Conservation (phyloP, 441 rosid genomes). For the Sinapis alba region DNA sequence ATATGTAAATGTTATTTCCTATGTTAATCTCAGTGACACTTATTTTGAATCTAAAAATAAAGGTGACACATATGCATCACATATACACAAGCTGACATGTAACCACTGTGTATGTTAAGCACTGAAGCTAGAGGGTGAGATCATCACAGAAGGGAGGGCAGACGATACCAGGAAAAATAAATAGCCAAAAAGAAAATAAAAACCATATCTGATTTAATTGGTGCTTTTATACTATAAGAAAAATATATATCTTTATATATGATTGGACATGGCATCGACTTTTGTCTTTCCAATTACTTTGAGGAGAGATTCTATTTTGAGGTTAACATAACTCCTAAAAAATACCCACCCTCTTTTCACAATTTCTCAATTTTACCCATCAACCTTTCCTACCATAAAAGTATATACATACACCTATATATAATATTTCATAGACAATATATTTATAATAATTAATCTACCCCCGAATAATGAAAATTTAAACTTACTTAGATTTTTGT, state of each 20-base stretch:
- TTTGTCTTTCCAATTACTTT: slow-evolving; percentile 41
- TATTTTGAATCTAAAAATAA: neutral
- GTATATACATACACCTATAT: neutral
- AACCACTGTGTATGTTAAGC: slow-evolving; percentile 11
- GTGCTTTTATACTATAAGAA: slow-evolving; percentile 11
- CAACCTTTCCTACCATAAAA: slow-evolving; percentile 25
- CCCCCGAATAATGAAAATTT: neutral
- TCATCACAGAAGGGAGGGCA: slow-evolving; percentile 26
- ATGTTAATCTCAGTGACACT: neutral
- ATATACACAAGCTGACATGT: slow-evolving; percentile 5
- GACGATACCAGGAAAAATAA: slow-evolving; percentile 18
- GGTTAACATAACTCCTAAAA: slow-evolving; percentile 40
- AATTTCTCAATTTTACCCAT: slow-evolving; percentile 36
- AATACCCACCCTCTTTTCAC: slow-evolving; percentile 32
- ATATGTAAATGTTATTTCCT: neutral
- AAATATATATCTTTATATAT: slow-evolving; percentile 7
- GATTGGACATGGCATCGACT: slow-evolving; percentile 42
- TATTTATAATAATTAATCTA: neutral
- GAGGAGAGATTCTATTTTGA: slow-evolving; percentile 41
- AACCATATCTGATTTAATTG: slow-evolving; percentile 4
- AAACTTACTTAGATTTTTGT: neutral
- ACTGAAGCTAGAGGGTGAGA: slow-evolving; percentile 35
- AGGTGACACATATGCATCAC: neutral
- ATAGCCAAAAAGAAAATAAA: neutral
- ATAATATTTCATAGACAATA: neutral